These are phyloP conservation scores for Paramecium tetraurelia DNA, from an alignment of 73 alveolate species.

Conservation along the genomic window DNA sequence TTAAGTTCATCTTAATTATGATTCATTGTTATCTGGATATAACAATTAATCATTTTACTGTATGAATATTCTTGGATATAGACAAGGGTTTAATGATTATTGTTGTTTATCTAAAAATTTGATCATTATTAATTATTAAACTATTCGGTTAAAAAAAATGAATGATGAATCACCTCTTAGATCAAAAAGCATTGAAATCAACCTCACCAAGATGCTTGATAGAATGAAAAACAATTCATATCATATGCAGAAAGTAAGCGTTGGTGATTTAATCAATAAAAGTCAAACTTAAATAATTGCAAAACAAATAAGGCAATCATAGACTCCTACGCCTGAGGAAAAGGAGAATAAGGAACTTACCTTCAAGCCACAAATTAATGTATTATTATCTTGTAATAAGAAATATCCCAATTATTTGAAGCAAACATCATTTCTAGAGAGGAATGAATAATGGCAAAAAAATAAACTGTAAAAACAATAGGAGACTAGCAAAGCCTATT, in stretches of 20 bases:
- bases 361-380: background rate
- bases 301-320: background rate
- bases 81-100: background rate
- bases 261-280: background rate
- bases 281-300: background rate
- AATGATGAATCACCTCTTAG: background rate
- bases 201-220: conserved; percentile 22
- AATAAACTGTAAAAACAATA: background rate
- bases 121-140: background rate
- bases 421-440: background rate
- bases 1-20: no score
- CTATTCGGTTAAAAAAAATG: conserved; percentile 25
- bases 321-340: background rate
- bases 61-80: background rate
- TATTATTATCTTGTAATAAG: background rate
- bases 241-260: background rate
- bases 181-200: conserved; percentile 1
- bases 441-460: conserved; percentile 4
- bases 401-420: background rate
- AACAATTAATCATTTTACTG: no score
- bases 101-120: background rate
- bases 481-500: background rate
- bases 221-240: conserved; percentile 6
- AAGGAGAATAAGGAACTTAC: conserved; percentile 9
- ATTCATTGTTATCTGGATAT: no score